Evolutionary conservation across 108 stramenopile genomes (phyloP).

Genomic region (Nannochloropsis oceanica): DNA sequence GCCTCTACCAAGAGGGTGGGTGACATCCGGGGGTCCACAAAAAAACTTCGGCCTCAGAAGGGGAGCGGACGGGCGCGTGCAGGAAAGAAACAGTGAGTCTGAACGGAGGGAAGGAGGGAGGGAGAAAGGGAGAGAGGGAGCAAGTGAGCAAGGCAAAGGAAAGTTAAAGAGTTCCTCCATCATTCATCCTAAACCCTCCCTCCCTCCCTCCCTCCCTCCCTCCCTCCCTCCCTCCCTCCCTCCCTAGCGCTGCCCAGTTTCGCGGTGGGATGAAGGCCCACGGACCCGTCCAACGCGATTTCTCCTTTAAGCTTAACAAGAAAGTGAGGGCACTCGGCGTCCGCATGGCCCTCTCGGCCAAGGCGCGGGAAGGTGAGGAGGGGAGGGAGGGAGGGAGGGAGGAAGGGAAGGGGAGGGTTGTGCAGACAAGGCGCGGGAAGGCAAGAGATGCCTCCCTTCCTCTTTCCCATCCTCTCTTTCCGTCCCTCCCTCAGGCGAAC

Average conservation of each 20-base stretch:
- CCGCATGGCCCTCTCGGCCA: background rate
- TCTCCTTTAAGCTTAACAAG: background rate
- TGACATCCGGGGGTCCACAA: background rate
- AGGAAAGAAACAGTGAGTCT: background rate
- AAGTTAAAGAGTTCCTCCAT: background rate
- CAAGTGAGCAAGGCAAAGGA: background rate
- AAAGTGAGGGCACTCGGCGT: background rate
- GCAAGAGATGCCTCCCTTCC: too few species aligned
- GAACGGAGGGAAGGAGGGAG: background rate
- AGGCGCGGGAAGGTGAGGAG: background rate
- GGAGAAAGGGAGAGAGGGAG: background rate
- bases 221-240: background rate
- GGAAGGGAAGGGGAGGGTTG: background rate
- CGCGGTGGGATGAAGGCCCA: background rate
- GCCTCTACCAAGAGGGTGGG: background rate
- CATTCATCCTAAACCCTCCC: too few species aligned
- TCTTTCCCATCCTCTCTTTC: too few species aligned
- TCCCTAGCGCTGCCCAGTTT: background rate
- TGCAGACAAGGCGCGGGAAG: too few species aligned
- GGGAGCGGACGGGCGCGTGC: background rate
- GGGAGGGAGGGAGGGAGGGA: background rate
- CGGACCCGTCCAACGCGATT: background rate
- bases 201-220: too few species aligned
- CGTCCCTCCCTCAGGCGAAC: too few species aligned
- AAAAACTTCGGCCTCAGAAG: background rate